A percentile compares a stretch with the other conserved stretches of the same genome.
These are phyloP conservation scores for Kodamaea sagamina DNA, from an alignment of 805 yeast species.

Conservation along the genomic window DNA sequence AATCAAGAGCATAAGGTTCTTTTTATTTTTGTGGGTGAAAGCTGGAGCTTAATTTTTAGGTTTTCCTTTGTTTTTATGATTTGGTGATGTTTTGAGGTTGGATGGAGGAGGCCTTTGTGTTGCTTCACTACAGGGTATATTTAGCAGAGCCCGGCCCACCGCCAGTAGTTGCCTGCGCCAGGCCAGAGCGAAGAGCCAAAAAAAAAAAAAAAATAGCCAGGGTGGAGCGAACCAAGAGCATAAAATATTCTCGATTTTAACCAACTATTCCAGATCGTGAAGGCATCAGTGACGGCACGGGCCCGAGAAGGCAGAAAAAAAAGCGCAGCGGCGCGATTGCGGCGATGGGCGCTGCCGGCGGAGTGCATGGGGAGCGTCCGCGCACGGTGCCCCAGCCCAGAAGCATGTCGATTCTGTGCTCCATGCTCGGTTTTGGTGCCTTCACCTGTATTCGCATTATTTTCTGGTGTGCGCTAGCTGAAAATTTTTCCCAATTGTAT, in stretches of 20 bases:
- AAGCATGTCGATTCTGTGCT: conserved; percentile 1
- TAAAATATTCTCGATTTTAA: conserved; percentile 7
- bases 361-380: conserved; percentile 1
- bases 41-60: conserved; percentile 2
- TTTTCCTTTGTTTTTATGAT: conserved; percentile 2
- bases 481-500: conserved; percentile 9
- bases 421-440: conserved; percentile 1
- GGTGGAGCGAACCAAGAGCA: conserved; percentile 9
- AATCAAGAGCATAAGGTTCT: neutral
- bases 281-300: conserved; percentile 5
- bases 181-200: neutral
- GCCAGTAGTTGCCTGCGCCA: neutral
- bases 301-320: neutral
- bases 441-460: conserved; percentile 6
- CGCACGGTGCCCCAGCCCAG: too few species aligned
- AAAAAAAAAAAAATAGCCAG: conserved; percentile 3
- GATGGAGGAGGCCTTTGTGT: neutral
- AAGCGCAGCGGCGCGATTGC: neutral
- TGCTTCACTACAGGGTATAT: conserved; percentile 5
- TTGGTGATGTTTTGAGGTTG: conserved; percentile 2
- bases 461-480: conserved; percentile 8
- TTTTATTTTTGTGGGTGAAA: conserved; percentile 4
- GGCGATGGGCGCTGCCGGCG: neutral
- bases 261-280: conserved; percentile 9
- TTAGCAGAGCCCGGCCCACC: neutral